phyloP scores from a whole-genome alignment of 1,139 yeast species.

The Debaryomyces udenii region DNA sequence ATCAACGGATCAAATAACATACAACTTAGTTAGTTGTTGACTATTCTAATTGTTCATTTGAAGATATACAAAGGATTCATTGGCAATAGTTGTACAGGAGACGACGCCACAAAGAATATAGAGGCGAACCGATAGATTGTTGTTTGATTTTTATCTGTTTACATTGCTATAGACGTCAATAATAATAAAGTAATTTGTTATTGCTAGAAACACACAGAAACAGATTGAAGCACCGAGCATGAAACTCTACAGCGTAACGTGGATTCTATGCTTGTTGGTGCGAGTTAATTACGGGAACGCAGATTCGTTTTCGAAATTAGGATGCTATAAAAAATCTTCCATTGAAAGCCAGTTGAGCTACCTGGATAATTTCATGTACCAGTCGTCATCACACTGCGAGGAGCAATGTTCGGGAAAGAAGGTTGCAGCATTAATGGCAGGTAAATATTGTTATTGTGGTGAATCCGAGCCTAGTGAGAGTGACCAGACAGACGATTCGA shows the following conservation, averaged over 20 bases:
- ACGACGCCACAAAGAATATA: background rate
- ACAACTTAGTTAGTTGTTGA: conserved; percentile 4
- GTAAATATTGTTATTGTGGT: conserved; percentile 67
- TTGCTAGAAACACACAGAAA: background rate
- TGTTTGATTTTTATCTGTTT: background rate
- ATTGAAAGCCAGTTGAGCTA: conserved; percentile 25
- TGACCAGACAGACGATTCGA: conserved; percentile 31
- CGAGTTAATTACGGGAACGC: conserved; percentile 1
- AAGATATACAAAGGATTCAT: background rate
- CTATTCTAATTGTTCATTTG: background rate
- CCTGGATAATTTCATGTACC: conserved; percentile 44
- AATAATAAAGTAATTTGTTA: background rate
- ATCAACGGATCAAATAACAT: conserved; percentile 3
- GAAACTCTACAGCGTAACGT: conserved; percentile 4
- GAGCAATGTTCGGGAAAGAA: conserved; percentile 44
- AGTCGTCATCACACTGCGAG: conserved; percentile 56
- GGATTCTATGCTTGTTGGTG: conserved; percentile 5
- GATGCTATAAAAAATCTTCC: conserved; percentile 36
- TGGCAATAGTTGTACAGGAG: background rate
- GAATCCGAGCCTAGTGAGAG: conserved; percentile 38
- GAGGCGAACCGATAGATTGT: background rate
- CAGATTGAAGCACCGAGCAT: conserved; percentile 3
- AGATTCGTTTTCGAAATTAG: conserved; percentile 29
- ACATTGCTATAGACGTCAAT: conserved; percentile 2
- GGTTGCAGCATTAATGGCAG: conserved; percentile 57